These are phyloP conservation scores for Knufia petricola DNA, from an alignment of 2,329 filamentous ascomycete genomes.

Conservation along the genomic window DNA sequence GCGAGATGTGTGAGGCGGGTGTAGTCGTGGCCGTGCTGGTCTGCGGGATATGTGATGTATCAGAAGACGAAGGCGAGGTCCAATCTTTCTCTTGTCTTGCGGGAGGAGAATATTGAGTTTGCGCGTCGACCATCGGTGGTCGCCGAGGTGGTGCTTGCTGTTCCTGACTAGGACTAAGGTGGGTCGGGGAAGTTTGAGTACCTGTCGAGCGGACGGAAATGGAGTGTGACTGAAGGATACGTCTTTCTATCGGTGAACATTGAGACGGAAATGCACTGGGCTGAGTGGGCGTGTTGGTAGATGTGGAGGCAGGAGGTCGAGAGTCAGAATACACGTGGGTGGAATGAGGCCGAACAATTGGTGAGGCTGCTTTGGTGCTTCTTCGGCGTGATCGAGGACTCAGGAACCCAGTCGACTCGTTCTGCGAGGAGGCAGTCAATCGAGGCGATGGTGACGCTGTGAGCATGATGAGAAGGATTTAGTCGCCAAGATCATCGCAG, in stretches of 20 bases:
- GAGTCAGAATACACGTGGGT: conserved; percentile 23
- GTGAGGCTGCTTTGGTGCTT: conserved; percentile 16
- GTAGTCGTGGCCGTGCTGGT: neutral
- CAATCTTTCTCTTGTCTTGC: neutral
- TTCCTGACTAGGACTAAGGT: conserved; percentile 12
- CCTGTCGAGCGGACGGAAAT: neutral
- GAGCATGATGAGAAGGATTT: conserved; percentile 19
- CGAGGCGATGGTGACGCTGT: conserved; percentile 22
- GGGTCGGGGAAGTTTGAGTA: conserved; percentile 4
- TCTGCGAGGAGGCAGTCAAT: conserved; percentile 15
- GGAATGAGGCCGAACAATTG: conserved; percentile 17
- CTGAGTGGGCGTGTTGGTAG: neutral
- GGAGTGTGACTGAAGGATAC: neutral
- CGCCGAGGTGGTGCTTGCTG: conserved; percentile 6
- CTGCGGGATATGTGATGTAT: neutral
- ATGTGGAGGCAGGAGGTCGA: conserved; percentile 10
- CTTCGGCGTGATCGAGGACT: conserved; percentile 21
- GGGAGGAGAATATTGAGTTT: conserved; percentile 44
- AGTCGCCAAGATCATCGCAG: conserved; percentile 13
- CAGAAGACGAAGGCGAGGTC: neutral
- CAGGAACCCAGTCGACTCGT: conserved; percentile 11
- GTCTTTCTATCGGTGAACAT: conserved; percentile 12
- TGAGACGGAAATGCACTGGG: conserved; percentile 14
- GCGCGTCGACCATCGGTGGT: conserved; percentile 37
- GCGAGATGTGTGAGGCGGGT: neutral